phyloP scores from a whole-genome alignment of 2,329 filamentous ascomycete genomes.

The Cyphellophora europaea region DNA sequence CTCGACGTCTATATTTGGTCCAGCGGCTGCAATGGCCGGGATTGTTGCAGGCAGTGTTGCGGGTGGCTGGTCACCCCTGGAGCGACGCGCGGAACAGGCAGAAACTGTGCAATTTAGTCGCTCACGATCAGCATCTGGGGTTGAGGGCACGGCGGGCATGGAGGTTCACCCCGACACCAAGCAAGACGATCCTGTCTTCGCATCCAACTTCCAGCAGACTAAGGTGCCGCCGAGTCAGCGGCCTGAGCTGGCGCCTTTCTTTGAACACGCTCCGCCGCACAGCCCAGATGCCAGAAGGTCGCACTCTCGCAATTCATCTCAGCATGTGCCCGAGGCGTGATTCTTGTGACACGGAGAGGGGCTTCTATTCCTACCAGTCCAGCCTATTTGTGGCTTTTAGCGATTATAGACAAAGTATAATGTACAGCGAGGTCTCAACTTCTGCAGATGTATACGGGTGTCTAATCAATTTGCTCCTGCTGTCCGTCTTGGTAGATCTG shows the following conservation, averaged over 20 bases:
- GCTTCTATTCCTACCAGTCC: no score
- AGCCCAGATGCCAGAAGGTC: conserved; percentile 11
- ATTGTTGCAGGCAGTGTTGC: conserved; percentile 57
- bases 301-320: conserved; percentile 8
- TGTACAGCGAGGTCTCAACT: no score
- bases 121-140: conserved; percentile 26
- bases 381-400: no score
- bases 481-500: no score
- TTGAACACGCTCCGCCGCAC: conserved; percentile 29
- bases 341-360: no score
- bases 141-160: conserved; percentile 33
- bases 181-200: conserved; percentile 35
- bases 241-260: conserved; percentile 33
- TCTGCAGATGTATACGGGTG: no score
- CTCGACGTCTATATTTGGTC: conserved; percentile 50
- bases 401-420: no score
- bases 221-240: conserved; percentile 37
- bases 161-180: conserved; percentile 38
- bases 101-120: conserved; percentile 30
- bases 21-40: conserved; percentile 56
- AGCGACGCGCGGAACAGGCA: conserved; percentile 26
- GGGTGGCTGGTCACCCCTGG: conserved; percentile 52
- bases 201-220: conserved; percentile 24
- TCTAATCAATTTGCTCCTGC: no score
- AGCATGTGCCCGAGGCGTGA: neutral